Evolutionary conservation across 169 alveolate genomes (phyloP), one percentile per base, ranked within the genome.

Genomic region (Eimeria falciformis): DNA sequence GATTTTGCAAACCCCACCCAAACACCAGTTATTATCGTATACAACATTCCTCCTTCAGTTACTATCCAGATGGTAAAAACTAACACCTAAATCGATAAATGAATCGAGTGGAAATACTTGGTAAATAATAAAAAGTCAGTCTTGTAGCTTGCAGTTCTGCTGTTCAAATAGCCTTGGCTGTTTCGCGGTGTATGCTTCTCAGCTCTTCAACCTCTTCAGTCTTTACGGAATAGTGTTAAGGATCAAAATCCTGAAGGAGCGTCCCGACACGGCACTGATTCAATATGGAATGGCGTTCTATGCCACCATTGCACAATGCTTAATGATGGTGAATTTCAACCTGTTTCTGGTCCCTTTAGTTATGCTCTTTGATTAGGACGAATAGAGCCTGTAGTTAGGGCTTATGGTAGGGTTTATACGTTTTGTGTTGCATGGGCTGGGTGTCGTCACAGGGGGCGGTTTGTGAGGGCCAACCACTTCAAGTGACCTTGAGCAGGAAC

Each of bases 221-320:
- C 69, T 95, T 12, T 95, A 95, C 62, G 97, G 97, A 2, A 86
- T 56, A 29, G 97, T 95, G 4, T 69, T 94, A 18, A 65, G 96
- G 73, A 90, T 95, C 56, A 95, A 95, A 92, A 95, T 95, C 46
- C 87, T 95, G 43, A 62, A 95, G 21, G 96, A 95, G 62, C 92
- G 94, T 56, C 94, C 96, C 7, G 97, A 95, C 83, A 91, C 95
- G 1, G 97, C 97, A 5, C 94, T 95, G 56, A 92, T 95, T 17
- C 97, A 95, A 82, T 95, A 92, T 81, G 75, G 95, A 9, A 88
- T 86, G 69, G 91, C 95, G 33, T 62, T 95, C 25, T 95, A 92
- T 90, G 95, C 97, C 21, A 88, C 96, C 47, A 79, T 95, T 40
- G 97, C 97, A 17, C 94, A 81, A 65, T 82, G 91, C 68, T 90